These are phyloP conservation scores for Ophiognomonia clavigignenti-juglandacearum DNA, from an alignment of 2,329 filamentous ascomycete genomes.

Conservation along the genomic window DNA sequence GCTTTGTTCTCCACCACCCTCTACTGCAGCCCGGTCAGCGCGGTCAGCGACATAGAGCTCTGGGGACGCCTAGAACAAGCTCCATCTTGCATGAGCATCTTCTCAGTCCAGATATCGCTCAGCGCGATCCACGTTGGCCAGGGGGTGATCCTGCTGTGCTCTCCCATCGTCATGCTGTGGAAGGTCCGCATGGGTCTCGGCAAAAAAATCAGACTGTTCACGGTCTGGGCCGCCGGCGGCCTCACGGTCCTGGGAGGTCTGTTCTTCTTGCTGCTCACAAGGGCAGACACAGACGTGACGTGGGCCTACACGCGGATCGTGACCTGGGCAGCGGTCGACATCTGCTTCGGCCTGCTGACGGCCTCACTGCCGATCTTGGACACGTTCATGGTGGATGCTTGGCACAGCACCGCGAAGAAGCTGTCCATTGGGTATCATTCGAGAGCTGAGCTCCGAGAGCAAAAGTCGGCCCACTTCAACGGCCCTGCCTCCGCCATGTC, in stretches of 20 bases:
- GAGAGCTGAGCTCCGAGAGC: not conserved
- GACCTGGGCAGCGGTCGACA: conserved; percentile 24
- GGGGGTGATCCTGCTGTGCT: conserved; percentile 24
- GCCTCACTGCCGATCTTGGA: conserved; percentile 27
- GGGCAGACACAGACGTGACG: conserved; percentile 5
- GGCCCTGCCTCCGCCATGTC: too few species aligned
- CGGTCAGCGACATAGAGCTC: not conserved
- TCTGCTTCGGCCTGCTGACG: conserved; percentile 24
- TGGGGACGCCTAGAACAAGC: not conserved
- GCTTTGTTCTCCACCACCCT: conserved; percentile 23
- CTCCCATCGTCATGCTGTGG: conserved; percentile 27
- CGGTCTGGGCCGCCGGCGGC: conserved; percentile 26
- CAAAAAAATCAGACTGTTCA: conserved; percentile 23
- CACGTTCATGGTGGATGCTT: conserved; percentile 17
- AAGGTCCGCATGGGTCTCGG: conserved; percentile 23
- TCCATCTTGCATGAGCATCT: conserved; percentile 4
- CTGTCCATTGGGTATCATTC: not conserved
- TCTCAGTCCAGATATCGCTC: conserved; percentile 18
- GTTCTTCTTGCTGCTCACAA: not conserved
- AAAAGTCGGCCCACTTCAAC: too few species aligned
- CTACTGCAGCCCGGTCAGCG: conserved; percentile 20
- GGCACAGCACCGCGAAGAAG: conserved; percentile 9
- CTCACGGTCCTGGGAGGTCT: conserved; percentile 21
- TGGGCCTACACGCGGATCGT: conserved; percentile 20
- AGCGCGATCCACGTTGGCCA: conserved; percentile 27